These are phyloP conservation scores for Heliamphora ciliata DNA, from an alignment of 179 eudicot species.

Conservation along the genomic window DNA sequence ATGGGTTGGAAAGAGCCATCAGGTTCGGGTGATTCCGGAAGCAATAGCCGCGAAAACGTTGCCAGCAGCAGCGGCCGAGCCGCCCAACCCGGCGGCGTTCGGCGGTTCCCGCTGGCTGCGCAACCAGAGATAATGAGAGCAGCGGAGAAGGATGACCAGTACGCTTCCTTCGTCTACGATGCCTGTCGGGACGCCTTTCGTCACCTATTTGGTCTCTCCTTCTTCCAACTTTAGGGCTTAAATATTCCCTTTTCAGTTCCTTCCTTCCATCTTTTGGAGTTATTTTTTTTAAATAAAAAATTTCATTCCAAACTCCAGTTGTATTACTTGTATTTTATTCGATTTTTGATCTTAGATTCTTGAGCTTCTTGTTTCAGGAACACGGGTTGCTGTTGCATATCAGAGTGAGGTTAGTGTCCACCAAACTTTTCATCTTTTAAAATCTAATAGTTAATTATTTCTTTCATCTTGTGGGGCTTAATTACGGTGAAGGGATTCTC, in stretches of 20 bases:
- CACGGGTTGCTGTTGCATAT: constrained; percentile 74
- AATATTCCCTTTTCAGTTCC: not conserved
- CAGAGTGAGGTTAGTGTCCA: constrained; percentile 58
- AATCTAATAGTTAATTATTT: not conserved
- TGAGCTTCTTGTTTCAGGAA: constrained; percentile 41
- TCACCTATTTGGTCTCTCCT: constrained; percentile 69
- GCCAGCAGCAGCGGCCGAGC: constrained; percentile 14
- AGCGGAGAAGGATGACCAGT: constrained; percentile 94
- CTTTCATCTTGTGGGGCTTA: not conserved
- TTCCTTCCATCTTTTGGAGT: not conserved
- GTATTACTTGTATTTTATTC: not conserved
- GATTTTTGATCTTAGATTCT: not conserved
- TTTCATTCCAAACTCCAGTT: not conserved
- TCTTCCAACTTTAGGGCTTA: not conserved
- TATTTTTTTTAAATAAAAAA: not conserved
- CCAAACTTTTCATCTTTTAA: not conserved
- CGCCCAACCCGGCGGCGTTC: constrained; percentile 16
- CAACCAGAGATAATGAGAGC: constrained; percentile 98
- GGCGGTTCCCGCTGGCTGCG: constrained; percentile 71
- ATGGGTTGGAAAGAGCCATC: constrained; percentile 21
- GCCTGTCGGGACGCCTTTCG: constrained; percentile 99
- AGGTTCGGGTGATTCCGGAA: constrained; percentile 7
- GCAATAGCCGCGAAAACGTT: constrained; percentile 11
- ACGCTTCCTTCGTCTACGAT: constrained; percentile 84
- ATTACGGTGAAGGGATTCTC: too few species aligned